A percentile compares a stretch with the other conserved stretches of the same genome.
Evolutionary conservation across 2,329 filamentous ascomycete species (phyloP).

Genomic region (Aspergillus pseudonomiae): DNA sequence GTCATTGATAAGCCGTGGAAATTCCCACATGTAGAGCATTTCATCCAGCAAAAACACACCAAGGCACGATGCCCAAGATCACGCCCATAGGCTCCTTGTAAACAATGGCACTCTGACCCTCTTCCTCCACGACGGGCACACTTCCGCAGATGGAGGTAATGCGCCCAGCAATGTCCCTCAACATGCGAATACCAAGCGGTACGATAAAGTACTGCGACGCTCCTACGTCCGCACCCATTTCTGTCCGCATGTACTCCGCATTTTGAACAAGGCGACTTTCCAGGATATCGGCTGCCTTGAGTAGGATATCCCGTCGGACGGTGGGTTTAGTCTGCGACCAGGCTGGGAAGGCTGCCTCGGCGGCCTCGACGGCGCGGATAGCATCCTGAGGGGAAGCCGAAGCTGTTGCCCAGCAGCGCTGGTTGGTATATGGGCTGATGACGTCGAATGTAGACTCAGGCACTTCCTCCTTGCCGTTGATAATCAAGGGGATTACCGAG

Average conservation of each 20-base stretch:
- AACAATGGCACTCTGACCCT: constrained; percentile 64
- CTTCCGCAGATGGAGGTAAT: constrained; percentile 50
- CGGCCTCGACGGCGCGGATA: constrained; percentile 56
- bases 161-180: constrained; percentile 55
- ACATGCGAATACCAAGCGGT: constrained; percentile 39
- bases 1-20: background rate
- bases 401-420: constrained; percentile 57
- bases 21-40: background rate
- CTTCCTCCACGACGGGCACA: constrained; percentile 52
- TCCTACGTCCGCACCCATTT: constrained; percentile 54
- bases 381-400: constrained; percentile 51
- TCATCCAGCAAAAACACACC: constrained; percentile 53
- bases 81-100: constrained; percentile 77
- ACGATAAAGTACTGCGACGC: constrained; percentile 35
- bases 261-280: constrained; percentile 54
- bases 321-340: constrained; percentile 67
- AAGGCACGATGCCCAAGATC: constrained; percentile 75
- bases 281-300: constrained; percentile 66
- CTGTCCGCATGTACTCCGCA: constrained; percentile 57
- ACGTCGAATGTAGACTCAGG: constrained; percentile 46
- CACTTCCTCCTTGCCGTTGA: constrained; percentile 40
- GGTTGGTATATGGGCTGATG: constrained; percentile 56
- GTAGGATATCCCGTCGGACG: constrained; percentile 68
- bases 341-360: constrained; percentile 63
- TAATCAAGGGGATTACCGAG: constrained; percentile 39